Evolutionary conservation across 1,284 basidiomycete species (phyloP).

Genomic region (Austroboletus niveus): DNA sequence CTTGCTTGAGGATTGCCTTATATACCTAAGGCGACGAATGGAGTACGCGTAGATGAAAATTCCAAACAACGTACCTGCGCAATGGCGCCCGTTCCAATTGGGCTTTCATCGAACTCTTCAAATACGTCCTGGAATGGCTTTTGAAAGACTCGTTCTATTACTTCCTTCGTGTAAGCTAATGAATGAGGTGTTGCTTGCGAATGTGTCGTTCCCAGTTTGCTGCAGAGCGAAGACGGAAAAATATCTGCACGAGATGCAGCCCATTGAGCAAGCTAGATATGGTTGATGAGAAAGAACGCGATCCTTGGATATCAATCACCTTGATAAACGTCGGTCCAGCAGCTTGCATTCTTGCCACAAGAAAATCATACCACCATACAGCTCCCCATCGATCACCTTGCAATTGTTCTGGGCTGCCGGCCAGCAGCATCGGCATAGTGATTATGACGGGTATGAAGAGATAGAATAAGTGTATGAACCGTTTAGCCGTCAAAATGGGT

Average conservation of each 20-base stretch:
- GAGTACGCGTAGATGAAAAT: not conserved
- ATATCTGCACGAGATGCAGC: constrained; percentile 94
- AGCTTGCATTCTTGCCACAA: constrained; percentile 88
- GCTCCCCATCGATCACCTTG: constrained; percentile 81
- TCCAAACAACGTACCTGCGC: constrained; percentile 71
- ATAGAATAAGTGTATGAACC: constrained; percentile 82
- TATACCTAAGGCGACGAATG: constrained; percentile 60
- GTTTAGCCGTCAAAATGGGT: constrained; percentile 78
- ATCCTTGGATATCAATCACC: constrained; percentile 42
- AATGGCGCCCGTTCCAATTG: constrained; percentile 97
- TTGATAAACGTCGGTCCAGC: constrained; percentile 99
- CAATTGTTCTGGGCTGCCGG: constrained; percentile 61
- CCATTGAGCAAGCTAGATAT: constrained; percentile 89
- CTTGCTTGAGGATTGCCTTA: constrained; percentile 78
- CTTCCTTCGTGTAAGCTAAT: constrained; percentile 76
- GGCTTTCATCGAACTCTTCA: constrained; percentile 82
- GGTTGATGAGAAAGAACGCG: constrained; percentile 8
- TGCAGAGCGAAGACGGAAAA: constrained; percentile 91
- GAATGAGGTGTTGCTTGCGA: constrained; percentile 87
- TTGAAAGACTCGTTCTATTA: constrained; percentile 85
- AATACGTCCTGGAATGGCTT: constrained; percentile 87
- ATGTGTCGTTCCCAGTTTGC: constrained; percentile 84
- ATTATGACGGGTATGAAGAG: constrained; percentile 90
- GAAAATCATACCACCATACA: constrained; percentile 92
- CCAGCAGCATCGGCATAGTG: constrained; percentile 79